Evolutionary conservation across 2,329 filamentous ascomycete species (phyloP), one percentile per base, ranked within the genome.

Genomic region (Pseudocercospora macadamiae): DNA sequence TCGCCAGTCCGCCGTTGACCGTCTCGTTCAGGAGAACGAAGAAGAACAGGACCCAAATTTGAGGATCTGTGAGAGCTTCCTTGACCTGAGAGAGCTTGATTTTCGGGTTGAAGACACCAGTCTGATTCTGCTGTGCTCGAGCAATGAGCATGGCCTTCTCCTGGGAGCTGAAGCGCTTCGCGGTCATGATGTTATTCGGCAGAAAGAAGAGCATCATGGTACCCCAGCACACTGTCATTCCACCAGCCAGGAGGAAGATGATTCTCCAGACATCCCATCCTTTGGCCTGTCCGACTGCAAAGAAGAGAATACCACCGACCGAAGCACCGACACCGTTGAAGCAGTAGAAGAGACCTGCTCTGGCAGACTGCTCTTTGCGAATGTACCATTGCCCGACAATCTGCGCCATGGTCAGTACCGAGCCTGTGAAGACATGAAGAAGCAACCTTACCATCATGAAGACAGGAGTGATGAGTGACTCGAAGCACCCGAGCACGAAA

Each of bases 261-360:
- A 86, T 86, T 85, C 68, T 60, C 69, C 69, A 70, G 12, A 70
- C 64, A 8, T 66, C 60, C 30, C 70, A 70, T 1, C 66, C 66
- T 18, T 70, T 66, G 30, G 71, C 69, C 44, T 74, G 69, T 14
- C 70, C 70, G 60, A 79, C 74, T 23, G 69, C 80, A 63, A 83
- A 84, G 2, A 87, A 87, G 0, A 90, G 77, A 1, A 90, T 80
- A 2, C 88, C 88, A 26, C 88, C 88, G 2, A 89, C 84, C 47
- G 89, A 86, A 66, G 89, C 87, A 67, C 90, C 88, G 1, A 80
- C 81, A 1, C 88, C 88, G 69, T 90, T 91, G 86, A 90, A 90
- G 84, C 89, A 89, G 72, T 89, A 88, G 74, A 77, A 77, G n/a
- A 63, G 52, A n/a, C 63, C 64, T 14, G 68, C 67, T 30, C 68